phyloP scores from a whole-genome alignment of 139 green algal species.

The Pseudopediastrum boryanum region DNA sequence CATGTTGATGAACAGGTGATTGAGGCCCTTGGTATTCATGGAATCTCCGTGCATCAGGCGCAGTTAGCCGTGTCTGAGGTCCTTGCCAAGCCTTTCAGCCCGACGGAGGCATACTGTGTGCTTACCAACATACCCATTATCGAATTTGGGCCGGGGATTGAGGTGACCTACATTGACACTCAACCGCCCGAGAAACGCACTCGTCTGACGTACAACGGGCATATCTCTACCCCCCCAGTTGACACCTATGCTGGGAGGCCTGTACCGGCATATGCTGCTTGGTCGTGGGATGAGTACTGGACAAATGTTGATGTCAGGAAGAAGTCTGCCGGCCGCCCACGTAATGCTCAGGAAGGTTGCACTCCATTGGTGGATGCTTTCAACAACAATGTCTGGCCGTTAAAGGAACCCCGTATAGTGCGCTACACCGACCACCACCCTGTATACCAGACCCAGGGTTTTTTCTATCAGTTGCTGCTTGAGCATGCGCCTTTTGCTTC shows the following conservation, averaged over 20 bases:
- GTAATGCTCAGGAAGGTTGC: no score
- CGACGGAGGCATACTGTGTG: not conserved
- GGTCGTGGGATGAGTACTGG: not conserved
- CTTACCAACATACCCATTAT: not conserved
- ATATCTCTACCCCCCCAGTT: no score
- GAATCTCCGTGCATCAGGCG: not conserved
- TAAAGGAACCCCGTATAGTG: not conserved
- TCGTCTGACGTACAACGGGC: no score
- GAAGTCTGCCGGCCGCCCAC: no score
- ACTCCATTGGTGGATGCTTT: not conserved
- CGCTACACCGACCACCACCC: conserved; percentile 2
- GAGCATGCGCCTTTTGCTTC: not conserved
- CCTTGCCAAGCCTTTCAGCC: not conserved
- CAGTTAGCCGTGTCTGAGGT: not conserved
- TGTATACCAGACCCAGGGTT: not conserved
- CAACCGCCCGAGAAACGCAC: not conserved
- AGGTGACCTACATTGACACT: conserved; percentile 10
- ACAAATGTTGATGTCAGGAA: not conserved
- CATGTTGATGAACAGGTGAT: not conserved
- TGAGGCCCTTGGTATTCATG: not conserved
- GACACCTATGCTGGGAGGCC: not conserved
- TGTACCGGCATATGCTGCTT: no score
- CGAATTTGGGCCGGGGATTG: not conserved
- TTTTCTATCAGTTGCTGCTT: not conserved
- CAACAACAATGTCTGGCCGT: not conserved